Evolutionary conservation across 345 rosid species (phyloP), one percentile per base, ranked within the genome.

Genomic region (Punica granatum): DNA sequence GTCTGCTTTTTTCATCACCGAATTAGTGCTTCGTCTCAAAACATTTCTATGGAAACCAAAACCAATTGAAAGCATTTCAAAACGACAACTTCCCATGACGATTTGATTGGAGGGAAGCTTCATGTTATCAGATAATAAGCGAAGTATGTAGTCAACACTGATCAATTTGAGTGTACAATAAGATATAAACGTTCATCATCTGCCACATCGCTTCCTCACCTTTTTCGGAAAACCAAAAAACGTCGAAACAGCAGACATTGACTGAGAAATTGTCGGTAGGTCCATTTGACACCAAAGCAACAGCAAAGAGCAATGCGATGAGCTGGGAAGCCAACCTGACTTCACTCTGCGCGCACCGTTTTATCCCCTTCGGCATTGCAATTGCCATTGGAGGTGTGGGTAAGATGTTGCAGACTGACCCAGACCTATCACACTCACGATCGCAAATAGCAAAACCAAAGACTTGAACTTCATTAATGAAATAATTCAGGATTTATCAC

Each of bases 1-100:
- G 86, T 92, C 96, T 75, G 98, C 89, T 72, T 71, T 75, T 87
- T 88, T 89, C 92, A 83, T 89, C 94, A 76, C 63, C 32, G 92
- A 73, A 30, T 10, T 23, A 6, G 7, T 51, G 26, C 6, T 18
- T 4, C 25, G 5, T 6, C 9, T 28, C 5, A 4, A 51, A 25
- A 51, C 5, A 6, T 1, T 4, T 21, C 4, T 8, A 51, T 6
- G 28, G 58, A 51, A 21, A 21, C 19, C 26, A 11, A 23, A 21
- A 15, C 53, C 23, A n/a, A 26, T 54, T 25, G 1, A 60, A 39
- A 28, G 7, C 3, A 16, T 19, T 14, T n/a, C 30, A 68, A 23
- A 39, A 68, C n/a, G 33, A 56, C 9, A 30, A 3, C 25, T n/a
- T n/a, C n/a, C n/a, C n/a, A n/a, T n/a, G n/a, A n/a, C n/a, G n/a